Base-by-base conservation (phyloP, 371 early-diverging fungal genomes). In the Coemansia sp. region DNA sequence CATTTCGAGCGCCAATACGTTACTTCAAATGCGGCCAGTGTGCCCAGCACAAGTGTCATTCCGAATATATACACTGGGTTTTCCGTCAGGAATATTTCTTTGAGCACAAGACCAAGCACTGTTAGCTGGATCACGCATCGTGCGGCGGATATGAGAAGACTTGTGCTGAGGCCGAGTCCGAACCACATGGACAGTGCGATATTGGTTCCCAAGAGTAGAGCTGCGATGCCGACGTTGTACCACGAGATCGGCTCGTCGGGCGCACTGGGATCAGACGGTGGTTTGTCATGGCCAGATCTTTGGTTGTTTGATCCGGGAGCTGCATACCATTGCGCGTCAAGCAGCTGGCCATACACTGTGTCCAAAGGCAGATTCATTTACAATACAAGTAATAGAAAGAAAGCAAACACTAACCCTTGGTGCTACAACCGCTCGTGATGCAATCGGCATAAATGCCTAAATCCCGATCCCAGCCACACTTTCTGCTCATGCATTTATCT, bases 21-120 rank as follows among this genome's bases (percentile, higher is more conserved):
- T 2, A 81, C 75, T 12, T 80, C 81, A 21, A 69, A 65, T 8
- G 81, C 79, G 2, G 82, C 81, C 48, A 80, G 48, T 13, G 58
- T 13, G 4, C 80, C 81, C 13, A 80, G 62, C 6, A 67, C 52
- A 5, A 69, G 26, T 3, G 72, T 55, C 73, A 73, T 77, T 6
- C 69, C 61, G 46, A 77, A 69, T 19, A 77, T 73, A 53, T 78
- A 78, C n/a, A 80, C 58, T 1, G 88, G 87, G 68, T 85, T 83
- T n/a, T 84, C 78, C 24, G 88, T 86, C 63, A 80, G 81, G 58
- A 90, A 89, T n/a, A 90, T 83, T 65, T 86, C 83, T 70, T 88
- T 83, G 32, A 90, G 68, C n/a, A 90, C 79, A 58, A 83, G 69
- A 1, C 88, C 89, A 82, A 80, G 61, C 5, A 60, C 28, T n/a